A percentile compares a stretch with the other conserved stretches of the same genome.
These are phyloP conservation scores for Leccinum sublutescens DNA, from an alignment of 768 basidiomycete species.

Conservation along the genomic window DNA sequence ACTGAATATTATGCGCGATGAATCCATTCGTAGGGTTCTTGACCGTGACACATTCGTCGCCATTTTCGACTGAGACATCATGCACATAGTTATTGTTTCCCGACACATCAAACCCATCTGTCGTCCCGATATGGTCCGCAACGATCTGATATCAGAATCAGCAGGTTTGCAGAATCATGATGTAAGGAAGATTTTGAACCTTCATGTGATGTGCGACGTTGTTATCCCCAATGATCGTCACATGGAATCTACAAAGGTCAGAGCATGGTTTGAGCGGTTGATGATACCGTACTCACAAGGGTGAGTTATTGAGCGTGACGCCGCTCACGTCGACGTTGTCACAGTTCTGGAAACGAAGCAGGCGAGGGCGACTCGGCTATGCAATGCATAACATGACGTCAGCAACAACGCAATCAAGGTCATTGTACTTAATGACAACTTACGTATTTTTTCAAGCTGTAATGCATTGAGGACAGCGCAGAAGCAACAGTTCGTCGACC, in stretches of 20 bases:
- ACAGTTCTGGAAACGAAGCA: constrained; percentile 6
- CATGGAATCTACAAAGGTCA: constrained; percentile 11
- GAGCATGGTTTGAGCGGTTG: background rate
- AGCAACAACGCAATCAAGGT: background rate
- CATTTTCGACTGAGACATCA: constrained; percentile 34
- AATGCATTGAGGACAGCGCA: background rate
- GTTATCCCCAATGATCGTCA: constrained; percentile 6
- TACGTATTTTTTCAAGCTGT: constrained; percentile 5
- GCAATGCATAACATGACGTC: background rate
- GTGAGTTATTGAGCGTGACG: constrained; percentile 14
- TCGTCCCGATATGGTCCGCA: constrained; percentile 13
- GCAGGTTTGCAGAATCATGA: background rate
- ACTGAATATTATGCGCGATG: constrained; percentile 12
- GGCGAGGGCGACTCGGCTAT: constrained; percentile 6
- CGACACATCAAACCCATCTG: constrained; percentile 16
- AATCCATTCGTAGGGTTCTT: constrained; percentile 30
- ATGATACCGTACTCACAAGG: constrained; percentile 2
- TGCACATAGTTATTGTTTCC: constrained; percentile 34
- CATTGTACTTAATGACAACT: background rate
- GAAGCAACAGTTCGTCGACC: background rate
- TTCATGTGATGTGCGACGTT: constrained; percentile 12
- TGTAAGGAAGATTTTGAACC: background rate
- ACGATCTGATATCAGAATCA: constrained; percentile 1
- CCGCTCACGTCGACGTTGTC: constrained; percentile 10
- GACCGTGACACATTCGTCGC: constrained; percentile 34